Base-by-base conservation (phyloP, 202 grass and related monocot genomes). In the Brachypodium distachyon region DNA sequence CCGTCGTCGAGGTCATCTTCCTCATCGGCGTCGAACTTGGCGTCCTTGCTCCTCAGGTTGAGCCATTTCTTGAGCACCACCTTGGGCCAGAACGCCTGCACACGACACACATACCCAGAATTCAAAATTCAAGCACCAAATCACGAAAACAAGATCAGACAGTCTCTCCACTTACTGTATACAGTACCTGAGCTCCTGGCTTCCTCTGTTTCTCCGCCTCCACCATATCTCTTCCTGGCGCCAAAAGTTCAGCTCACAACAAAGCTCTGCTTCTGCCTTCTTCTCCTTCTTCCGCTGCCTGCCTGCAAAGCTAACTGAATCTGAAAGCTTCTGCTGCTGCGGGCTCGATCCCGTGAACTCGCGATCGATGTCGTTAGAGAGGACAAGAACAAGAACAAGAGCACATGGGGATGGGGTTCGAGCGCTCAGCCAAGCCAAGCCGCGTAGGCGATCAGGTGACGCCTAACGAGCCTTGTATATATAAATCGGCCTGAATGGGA, bases 21-120 rank as follows among this genome's bases (percentile, higher is more conserved):
- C 43, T 92, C 89, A 69, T 95, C 91, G 36, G 95, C 89, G 72
- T 53, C 84, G 70, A 92, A 98, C 23, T 87, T 90, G 3, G 76
- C 61, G 60, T 92, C 83, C 66, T 85, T 90, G 67, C 81, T 85
- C 70, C 75, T 32, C 52, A 92, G 80, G 85, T 98, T 92, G 28
- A 98, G 89, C 95, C 89, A 98, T 71, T 98, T 98, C 95, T 88
- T 98, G 4, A 98, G 87, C 71, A 98, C 89, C 2, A 90, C 44
- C 82, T 92, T 92, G 6, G 95, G 95, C 91, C 95, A 92, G 70
- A 90, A 98, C 47, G 79, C 86, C 91, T 98, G 25, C 64, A 54
- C 23, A 43, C 2, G 29, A 23, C 27, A 26, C 11, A 49, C 56
- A 32, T 9, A 22, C n/a, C 19, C 27, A 5, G 4, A 43, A 61